phyloP scores from a whole-genome alignment of 1,284 basidiomycete species.

The Irpex sp. region DNA sequence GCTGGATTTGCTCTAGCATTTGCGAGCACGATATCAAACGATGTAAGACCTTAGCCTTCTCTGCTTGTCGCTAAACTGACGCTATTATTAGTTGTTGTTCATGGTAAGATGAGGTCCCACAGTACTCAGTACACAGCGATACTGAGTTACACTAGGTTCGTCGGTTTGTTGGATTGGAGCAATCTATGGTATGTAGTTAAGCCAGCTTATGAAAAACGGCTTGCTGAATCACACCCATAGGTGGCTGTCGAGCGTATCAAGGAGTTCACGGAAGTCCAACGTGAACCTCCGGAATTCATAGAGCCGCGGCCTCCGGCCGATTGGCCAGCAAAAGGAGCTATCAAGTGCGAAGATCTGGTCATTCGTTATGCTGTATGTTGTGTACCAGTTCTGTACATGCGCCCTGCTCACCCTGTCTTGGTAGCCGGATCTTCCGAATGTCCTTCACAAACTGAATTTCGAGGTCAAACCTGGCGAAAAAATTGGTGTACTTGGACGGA shows the following conservation, averaged over 20 bases:
- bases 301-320: slow-evolving; percentile 81
- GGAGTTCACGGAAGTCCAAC: slow-evolving; percentile 80
- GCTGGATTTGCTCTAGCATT: slow-evolving; percentile 87
- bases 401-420: background rate
- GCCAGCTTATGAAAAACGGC: slow-evolving; percentile 4
- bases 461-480: slow-evolving; percentile 75
- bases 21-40: slow-evolving; percentile 69
- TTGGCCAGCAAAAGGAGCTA: slow-evolving; percentile 80
- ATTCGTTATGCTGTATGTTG: slow-evolving; percentile 85
- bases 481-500: slow-evolving; percentile 88
- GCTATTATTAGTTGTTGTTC: slow-evolving; percentile 45
- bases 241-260: slow-evolving; percentile 90
- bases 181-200: slow-evolving; percentile 70
- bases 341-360: slow-evolving; percentile 78
- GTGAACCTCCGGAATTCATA: slow-evolving; percentile 77
- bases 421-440: slow-evolving; percentile 80
- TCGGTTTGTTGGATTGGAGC: slow-evolving; percentile 82
- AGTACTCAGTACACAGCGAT: background rate
- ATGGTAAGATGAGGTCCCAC: slow-evolving; percentile 26
- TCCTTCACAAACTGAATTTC: slow-evolving; percentile 83
- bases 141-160: slow-evolving; percentile 36
- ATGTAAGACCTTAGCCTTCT: slow-evolving; percentile 45
- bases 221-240: slow-evolving; percentile 30
- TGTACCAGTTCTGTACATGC: slow-evolving; percentile 34
- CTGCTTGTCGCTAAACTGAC: slow-evolving; percentile 1